Evolutionary conservation across 2,329 filamentous ascomycete species (phyloP), one percentile per base, ranked within the genome.

Genomic region (Fusarium duplospermum): DNA sequence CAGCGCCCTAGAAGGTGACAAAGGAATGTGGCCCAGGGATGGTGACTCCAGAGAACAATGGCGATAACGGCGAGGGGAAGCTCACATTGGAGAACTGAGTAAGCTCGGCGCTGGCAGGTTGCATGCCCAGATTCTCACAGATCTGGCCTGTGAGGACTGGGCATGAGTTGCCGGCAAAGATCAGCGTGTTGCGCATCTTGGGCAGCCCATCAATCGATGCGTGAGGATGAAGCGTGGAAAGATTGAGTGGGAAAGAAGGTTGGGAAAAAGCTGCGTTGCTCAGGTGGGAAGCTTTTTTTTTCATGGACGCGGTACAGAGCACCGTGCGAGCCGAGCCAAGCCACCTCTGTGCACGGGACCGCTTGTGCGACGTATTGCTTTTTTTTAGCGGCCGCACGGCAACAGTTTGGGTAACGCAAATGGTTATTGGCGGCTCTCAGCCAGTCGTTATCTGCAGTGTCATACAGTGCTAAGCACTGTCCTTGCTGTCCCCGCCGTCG

Each of bases 71-170:
- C 71, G 66, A 69, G 71, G 75, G 80, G 77, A 78, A 84, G 85
- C 86, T 86, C 85, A 90, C 90, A 88, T 93, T 93, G 81, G 91
- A 90, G 84, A 93, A 93, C 83, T 93, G 90, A 69, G 90, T 89
- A 77, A 93, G 87, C 85, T 92, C 90, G 76, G 90, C 89, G 71
- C 88, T 85, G 72, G 90, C 91, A 77, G 90, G 87, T 72, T 85
- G 83, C 90, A 92, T 92, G 79, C 90, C 90, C 82, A 93, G 83
- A 78, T 91, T 92, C 82, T 89, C 88, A 82, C 91, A 92, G 87
- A 93, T 92, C 78, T 92, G 89, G 67, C 84, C 85, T 20, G 90
- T 90, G 80, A 93, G 88, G 70, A 85, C 87, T 71, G 90, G 90
- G 85, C 90, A 92, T 62, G 90, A 92, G 71, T 89, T 90, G 85